Evolutionary conservation across 768 basidiomycete genomes (phyloP), one percentile per base, ranked within the genome.

Genomic region (Psilocybe cubensis): DNA sequence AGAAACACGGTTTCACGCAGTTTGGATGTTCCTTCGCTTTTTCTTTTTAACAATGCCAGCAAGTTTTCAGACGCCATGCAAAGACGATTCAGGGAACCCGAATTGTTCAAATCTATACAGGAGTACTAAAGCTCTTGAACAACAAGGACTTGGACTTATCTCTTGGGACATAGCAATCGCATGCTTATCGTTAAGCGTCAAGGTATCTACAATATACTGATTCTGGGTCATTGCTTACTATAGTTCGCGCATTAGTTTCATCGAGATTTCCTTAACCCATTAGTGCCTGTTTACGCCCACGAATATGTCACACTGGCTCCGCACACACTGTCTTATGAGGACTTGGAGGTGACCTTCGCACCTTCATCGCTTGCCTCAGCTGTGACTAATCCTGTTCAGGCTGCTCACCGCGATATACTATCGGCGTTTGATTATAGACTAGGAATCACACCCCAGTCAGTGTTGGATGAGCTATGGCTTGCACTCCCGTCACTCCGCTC

Each of bases 1-100:
- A 0, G 80, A 87, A 57, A 88, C 87, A 14, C 78, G 85, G 3
- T 89, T 88, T 61, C 87, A 89, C 54, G 87, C 87, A 0, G 82
- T 75, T 0, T 80, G 84, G 65, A 68, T 89, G 59, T 86, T 89
- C 60, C 69, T 78, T 21, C 77, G 85, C 18, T 89, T 85, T 57
- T 82, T 85, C 61, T 72, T 76, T 27, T 65, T 78, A 23, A 68
- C 82, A 1, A 71, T 74, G 59, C 60, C 66, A 1, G 47, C 60
- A 20, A 48, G 27, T 18, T 12, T 33, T 9, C 28, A 60, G 11
- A 43, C 24, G 17, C 10, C 12, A 49, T 33, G 8, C 24, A 27
- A 17, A 10, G 24, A 51, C 35, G 43, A 46, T 18, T 28, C 11
- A 23, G 20, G 31, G 41, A 42, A 18, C 35, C 41, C 27, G 33